Evolutionary conservation across 192 early-diverging fungal species (phyloP), one percentile per base, ranked within the genome.

Genomic region (Umbelopsis ramanniana): DNA sequence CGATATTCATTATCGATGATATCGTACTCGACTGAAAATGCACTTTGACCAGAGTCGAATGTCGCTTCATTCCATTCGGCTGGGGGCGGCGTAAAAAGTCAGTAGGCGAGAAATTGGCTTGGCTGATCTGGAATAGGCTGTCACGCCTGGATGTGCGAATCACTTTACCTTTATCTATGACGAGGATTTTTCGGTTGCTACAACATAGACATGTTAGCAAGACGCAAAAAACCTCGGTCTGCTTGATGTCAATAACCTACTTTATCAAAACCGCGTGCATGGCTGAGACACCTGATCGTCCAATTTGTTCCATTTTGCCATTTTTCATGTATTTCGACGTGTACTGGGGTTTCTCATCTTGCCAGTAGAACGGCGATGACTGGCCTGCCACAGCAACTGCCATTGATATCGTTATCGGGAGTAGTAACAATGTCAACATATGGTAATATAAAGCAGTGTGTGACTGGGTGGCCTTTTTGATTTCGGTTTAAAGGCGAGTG

Each of bases 161-260:
- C 40, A 43, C 11, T 5, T 43, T 78, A 76, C 84, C 84, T 81
- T 88, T 88, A 69, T 88, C 86, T 26, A 86, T 86, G 53, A 88
- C 82, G 46, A 88, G 23, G 60, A 88, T 86, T 76, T 82, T 88
- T 43, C 72, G 79, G 29, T 80, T 71, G 55, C 77, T 79, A 46
- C 24, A 46, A 14, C 72, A 72, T 17, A 76, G 50, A 4, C 40
- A 2, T 43, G 6, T 43, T 37, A 79, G 60, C 47, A 81, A 29
- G n/a, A 29, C 50, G 60, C 45, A 79, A 74, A 57, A 66, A 6
- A 22, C 7, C 2, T 14, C 4, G 40, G 11, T 14, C n/a, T 70
- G 15, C 12, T 46, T 22, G 15, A 33, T 24, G 53, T 6, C 40
- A 43, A 12, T 29, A 43, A 11, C 40, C 6, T 68, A 79, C 77